Evolutionary conservation across 1,284 basidiomycete genomes (phyloP).

Genomic region (Tylopilus orsonianus): DNA sequence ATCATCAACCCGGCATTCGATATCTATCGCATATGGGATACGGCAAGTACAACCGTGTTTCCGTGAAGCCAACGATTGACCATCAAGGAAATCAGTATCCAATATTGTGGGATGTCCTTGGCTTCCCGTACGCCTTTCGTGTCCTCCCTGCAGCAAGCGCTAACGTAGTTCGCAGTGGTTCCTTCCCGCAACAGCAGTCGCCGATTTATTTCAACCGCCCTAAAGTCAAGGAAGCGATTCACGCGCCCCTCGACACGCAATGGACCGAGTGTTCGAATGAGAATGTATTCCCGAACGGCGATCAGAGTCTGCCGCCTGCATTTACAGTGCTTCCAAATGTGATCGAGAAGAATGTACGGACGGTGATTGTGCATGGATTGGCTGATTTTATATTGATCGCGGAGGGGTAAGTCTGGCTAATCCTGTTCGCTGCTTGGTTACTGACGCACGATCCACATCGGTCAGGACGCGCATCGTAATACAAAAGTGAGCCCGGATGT

Average conservation of each 20-base stretch:
- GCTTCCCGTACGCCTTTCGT: constrained; percentile 56
- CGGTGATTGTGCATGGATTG: constrained; percentile 70
- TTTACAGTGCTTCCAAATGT: constrained; percentile 68
- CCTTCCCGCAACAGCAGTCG: constrained; percentile 50
- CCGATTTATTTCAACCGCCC: constrained; percentile 66
- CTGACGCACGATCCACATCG: not conserved
- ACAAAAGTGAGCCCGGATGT: constrained; percentile 59
- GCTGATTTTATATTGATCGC: constrained; percentile 72
- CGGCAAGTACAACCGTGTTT: too few species aligned
- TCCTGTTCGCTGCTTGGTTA: not conserved
- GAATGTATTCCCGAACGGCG: constrained; percentile 61
- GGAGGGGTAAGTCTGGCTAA: constrained; percentile 52
- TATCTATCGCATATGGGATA: constrained; percentile 74
- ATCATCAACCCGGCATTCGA: constrained; percentile 73
- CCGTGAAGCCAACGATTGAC: constrained; percentile 11
- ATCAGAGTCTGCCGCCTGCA: constrained; percentile 59
- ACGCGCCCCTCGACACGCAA: constrained; percentile 59
- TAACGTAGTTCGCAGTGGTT: constrained; percentile 45
- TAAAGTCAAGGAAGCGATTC: constrained; percentile 73
- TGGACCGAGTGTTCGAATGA: constrained; percentile 67
- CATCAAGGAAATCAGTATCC: constrained; percentile 40
- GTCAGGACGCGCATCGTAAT: constrained; percentile 58
- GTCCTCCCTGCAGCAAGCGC: not conserved
- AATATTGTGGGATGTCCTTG: constrained; percentile 73
- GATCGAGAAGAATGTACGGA: constrained; percentile 71